Evolutionary conservation across 805 yeast genomes (phyloP), one percentile per base, ranked within the genome.

Genomic region (Starmerella bombi): DNA sequence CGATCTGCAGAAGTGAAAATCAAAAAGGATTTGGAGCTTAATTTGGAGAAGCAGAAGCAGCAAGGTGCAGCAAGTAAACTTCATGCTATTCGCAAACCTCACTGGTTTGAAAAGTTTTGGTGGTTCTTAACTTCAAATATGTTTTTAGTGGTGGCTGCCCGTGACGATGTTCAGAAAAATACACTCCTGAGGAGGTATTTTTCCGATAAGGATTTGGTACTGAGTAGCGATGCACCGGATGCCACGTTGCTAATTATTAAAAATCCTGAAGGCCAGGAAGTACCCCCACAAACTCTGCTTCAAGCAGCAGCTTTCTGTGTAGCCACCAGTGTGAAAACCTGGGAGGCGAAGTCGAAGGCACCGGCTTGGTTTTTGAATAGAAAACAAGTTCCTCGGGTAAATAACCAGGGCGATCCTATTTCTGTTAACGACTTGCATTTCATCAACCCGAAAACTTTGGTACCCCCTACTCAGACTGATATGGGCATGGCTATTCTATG

Each of bases 91-190:
- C 70, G 96, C 35, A 66, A 72, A 4, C 84, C 83, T 35, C 77
- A 67, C 56, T 86, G 95, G 82, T 91, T 91, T 63, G 98, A 91
- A 57, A 91, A 88, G 59, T 88, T 78, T 59, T 75, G 69, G 54
- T 91, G 98, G 98, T 91, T 91, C 55, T 66, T 86, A n/a, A 73
- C 95, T 0, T 75, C 78, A 49, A 37, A 43, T n/a, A 86, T 91
- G 0, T 85, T 80, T 54, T 62, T 91, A 37, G 80, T 93, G 43
- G 59, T 91, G 40, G 84, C 86, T 35, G 97, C 96, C 1, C 74
- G 84, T 48, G 95, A 91, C 56, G 71, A 68, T 18, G 58, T 72
- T 4, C 97, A 88, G 57, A 69, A 74, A 4, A 94, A 86, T 52
- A 71, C 82, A 63, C 71, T 91, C 21, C 80, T 80, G 54, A 77